Conservation (phyloP, 768 basidiomycete species). For the Mycena haematopus region DNA sequence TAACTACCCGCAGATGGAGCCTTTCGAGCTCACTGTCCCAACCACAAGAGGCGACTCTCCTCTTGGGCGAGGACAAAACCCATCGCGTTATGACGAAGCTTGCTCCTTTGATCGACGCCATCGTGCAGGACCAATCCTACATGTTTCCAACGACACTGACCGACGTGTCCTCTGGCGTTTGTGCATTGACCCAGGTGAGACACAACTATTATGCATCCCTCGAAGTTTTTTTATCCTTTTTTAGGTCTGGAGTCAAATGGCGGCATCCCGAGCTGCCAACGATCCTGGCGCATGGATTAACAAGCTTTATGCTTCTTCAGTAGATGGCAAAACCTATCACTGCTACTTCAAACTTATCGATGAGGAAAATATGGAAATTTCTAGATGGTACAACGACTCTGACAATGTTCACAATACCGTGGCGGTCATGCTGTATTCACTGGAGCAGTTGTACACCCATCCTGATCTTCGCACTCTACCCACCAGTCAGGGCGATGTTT, state of each 20-base stretch:
- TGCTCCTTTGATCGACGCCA: not conserved
- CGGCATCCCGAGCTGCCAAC: not conserved
- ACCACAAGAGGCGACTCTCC: too few species aligned
- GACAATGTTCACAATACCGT: conserved; percentile 5
- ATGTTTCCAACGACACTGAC: not conserved
- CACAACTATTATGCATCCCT: too few species aligned
- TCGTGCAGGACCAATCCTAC: not conserved
- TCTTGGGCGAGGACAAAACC: conserved; percentile 15
- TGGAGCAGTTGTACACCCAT: conserved; percentile 7
- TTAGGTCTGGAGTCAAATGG: conserved; percentile 7
- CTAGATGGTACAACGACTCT: conserved; percentile 5
- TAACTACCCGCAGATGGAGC: too few species aligned
- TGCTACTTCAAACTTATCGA: conserved; percentile 2
- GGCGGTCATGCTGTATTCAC: conserved; percentile 5
- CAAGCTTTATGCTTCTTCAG: conserved; percentile 12
- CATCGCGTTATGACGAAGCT: conserved; percentile 1
- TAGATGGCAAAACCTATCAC: not conserved
- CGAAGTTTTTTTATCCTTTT: not conserved
- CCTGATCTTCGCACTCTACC: not conserved
- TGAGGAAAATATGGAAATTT: not conserved
- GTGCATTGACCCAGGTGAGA: conserved; percentile 6
- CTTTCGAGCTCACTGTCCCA: too few species aligned
- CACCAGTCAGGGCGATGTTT: not conserved
- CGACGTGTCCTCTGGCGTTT: not conserved
- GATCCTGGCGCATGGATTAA: conserved; percentile 7